A percentile compares a stretch with the other conserved stretches of the same genome.
phyloP scores from a whole-genome alignment of 106 monocot species.

The Acanthochlamys bracteata region DNA sequence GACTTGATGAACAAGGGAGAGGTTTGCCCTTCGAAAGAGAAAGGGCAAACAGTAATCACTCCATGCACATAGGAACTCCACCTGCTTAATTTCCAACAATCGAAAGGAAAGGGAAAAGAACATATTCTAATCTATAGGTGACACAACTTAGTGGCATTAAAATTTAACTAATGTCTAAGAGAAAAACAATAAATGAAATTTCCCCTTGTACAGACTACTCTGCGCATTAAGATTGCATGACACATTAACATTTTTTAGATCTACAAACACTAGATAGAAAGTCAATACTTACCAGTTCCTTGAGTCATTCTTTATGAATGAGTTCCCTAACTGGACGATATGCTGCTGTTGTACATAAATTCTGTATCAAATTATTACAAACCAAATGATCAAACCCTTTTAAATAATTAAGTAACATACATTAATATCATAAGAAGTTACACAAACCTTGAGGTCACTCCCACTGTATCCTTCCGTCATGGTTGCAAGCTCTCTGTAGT shows the following conservation, averaged over 20 bases:
- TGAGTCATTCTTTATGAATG: constrained; percentile 15
- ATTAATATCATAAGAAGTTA: neutral
- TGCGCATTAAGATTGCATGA: neutral
- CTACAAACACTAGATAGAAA: neutral
- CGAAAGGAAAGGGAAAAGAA: too few relatives aligned
- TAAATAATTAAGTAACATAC: neutral
- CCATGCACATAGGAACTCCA: too few relatives aligned
- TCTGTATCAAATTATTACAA: constrained; percentile 1
- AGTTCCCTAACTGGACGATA: constrained; percentile 15
- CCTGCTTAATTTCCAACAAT: too few relatives aligned
- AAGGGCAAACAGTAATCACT: too few relatives aligned
- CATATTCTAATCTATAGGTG: too few relatives aligned
- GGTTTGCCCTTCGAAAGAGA: too few relatives aligned
- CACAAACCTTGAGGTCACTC: constrained; percentile 23
- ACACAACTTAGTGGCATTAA: too few relatives aligned
- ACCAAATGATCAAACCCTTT: too few relatives aligned
- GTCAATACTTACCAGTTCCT: constrained; percentile 29
- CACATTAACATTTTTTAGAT: neutral
- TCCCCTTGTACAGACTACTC: too few relatives aligned
- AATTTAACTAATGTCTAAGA: too few relatives aligned
- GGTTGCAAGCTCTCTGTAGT: constrained; percentile 22
- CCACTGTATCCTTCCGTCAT: constrained; percentile 28
- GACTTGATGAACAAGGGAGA: too few relatives aligned
- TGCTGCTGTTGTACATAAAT: constrained; percentile 8
- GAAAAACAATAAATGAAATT: too few relatives aligned